Evolutionary conservation across 208 protist species (phyloP), one percentile per base, ranked within the genome.

Genomic region (Leishmania turanica): DNA sequence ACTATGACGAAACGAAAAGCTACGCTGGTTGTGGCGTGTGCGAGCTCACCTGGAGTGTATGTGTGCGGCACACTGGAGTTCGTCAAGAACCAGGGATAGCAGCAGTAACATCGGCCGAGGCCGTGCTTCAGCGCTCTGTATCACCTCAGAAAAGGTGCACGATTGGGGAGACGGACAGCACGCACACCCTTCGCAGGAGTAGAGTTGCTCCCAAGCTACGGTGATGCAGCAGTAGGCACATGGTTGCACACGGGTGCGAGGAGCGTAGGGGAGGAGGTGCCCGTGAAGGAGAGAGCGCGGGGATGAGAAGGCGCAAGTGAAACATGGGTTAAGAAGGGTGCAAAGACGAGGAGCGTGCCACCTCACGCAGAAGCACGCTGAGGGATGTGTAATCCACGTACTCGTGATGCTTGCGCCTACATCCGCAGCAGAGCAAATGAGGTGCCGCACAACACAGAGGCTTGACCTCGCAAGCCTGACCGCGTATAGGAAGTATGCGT

Each of bases 241-340:
- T 34, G 40, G 21, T 53, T 51, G 19, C 64, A 60, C 47, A 75
- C 37, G 9, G 56, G 17, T 62, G 31, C 27, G 37, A 65, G 42
- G 15, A n/a, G 31, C 17, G 21, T 5, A 64, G 37, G 34, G 31
- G 31, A 54, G 21, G 24, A 37, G n/a, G 64, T 34, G 40, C 47
- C 71, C 62, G 49, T 21, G 60, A 60, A 79, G 37, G 58, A 64
- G 65, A 80, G 24, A 51, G 45, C 8, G 69, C 34, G 9, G 45
- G 37, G 69, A 17, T 47, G 27, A 31, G 27, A 73, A 37, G 27
- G 27, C 21, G 27, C 21, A 8, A 54, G 49, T 54, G 40, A 3
- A 56, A 49, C 69, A 53, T n/a, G 37, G 13, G 49, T 24, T 8
- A 77, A 13, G 34, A 72, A 21, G 54, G 21, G 11, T 34, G 77